These are phyloP conservation scores for Apium graveolens DNA, from an alignment of 129 eudicot species.

Conservation along the genomic window DNA sequence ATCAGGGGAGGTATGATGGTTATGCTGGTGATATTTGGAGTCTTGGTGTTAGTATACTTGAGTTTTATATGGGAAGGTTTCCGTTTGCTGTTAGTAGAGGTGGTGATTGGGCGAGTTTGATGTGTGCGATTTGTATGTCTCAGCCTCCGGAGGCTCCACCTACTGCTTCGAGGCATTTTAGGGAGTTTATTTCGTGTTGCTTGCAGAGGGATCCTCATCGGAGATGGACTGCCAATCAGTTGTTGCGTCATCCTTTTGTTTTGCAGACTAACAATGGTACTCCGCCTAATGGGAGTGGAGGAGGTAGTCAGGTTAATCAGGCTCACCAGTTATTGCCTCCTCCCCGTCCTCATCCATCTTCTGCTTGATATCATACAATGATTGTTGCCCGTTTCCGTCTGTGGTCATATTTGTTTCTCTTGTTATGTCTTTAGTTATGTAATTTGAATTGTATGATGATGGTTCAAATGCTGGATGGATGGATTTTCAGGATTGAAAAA, in stretches of 20 bases:
- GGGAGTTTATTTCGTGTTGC: conserved; percentile 59
- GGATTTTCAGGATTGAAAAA: background rate
- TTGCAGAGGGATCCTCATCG: conserved; percentile 65
- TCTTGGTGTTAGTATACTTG: conserved; percentile 73
- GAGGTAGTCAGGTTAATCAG: conserved; percentile 26
- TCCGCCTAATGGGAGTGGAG: conserved; percentile 11
- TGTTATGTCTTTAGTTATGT: conserved; percentile 9
- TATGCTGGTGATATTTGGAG: conserved; percentile 95
- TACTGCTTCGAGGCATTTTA: conserved; percentile 57
- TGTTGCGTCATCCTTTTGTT: conserved; percentile 41
- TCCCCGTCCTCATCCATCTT: conserved; percentile 26
- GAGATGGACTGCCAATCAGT: conserved; percentile 64
- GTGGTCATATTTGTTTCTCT: background rate
- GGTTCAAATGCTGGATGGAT: conserved; percentile 6
- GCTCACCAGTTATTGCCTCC: conserved; percentile 43
- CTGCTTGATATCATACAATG: conserved; percentile 12
- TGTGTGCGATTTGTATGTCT: conserved; percentile 84
- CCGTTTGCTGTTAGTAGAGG: conserved; percentile 66
- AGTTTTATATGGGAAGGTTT: conserved; percentile 66
- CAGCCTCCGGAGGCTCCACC: conserved; percentile 78
- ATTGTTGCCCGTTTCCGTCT: conserved; percentile 3
- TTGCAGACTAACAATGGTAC: conserved; percentile 1
- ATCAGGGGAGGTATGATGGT: conserved; percentile 68
- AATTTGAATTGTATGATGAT: conserved; percentile 12
- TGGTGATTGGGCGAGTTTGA: conserved; percentile 88